A percentile compares a stretch with the other conserved stretches of the same genome.
These are phyloP conservation scores for Pseudonitzschia pungens DNA, from an alignment of 108 stramenopile genomes.

Conservation along the genomic window DNA sequence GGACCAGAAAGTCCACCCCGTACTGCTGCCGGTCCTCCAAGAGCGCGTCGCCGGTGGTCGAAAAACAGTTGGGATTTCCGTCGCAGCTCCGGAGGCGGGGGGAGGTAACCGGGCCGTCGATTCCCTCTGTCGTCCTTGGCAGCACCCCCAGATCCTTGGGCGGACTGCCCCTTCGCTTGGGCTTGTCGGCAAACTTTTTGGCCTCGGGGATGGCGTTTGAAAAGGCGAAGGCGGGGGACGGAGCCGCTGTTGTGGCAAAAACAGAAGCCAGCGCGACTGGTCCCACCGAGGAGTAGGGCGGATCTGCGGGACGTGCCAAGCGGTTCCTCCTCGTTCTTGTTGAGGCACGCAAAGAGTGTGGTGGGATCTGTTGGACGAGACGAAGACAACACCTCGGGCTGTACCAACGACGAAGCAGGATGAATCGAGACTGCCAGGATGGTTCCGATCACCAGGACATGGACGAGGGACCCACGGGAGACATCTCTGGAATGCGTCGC, in stretches of 20 bases:
- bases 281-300: neutral
- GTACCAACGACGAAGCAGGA: neutral
- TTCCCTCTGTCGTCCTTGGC: conserved; percentile 48
- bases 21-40: conserved; percentile 48
- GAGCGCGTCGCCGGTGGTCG: conserved; percentile 59
- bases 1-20: conserved; percentile 59
- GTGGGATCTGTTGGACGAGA: neutral
- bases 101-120: conserved; percentile 40
- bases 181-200: conserved; percentile 72
- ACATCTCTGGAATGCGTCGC: too few relatives aligned
- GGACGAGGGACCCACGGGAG: too few relatives aligned
- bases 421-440: neutral
- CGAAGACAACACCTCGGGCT: neutral
- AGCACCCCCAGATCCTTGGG: conserved; percentile 75
- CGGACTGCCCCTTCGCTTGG: conserved; percentile 70
- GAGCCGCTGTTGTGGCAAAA: neutral
- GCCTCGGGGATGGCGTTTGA: conserved; percentile 52
- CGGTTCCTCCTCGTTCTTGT: too few relatives aligned
- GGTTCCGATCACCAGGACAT: neutral
- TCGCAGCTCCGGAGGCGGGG: conserved; percentile 52
- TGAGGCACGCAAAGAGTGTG: neutral
- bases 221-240: conserved; percentile 30
- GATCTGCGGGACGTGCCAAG: neutral
- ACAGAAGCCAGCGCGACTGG: neutral
- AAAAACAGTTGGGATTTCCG: conserved; percentile 86